phyloP scores from a whole-genome alignment of 2,329 filamentous ascomycete genomes.

The Biscogniauxia marginata region DNA sequence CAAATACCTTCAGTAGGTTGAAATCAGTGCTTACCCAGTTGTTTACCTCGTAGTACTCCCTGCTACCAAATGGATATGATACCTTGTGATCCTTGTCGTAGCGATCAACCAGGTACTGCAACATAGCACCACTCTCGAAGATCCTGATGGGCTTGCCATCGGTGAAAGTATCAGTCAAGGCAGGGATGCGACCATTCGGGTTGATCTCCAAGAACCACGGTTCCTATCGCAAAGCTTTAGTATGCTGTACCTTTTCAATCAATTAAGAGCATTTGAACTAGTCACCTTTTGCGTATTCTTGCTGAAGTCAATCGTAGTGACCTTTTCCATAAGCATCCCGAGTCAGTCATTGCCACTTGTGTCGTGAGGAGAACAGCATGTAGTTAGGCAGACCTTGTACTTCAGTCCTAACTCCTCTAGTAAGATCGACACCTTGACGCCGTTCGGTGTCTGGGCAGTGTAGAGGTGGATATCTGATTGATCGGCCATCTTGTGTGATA shows the following conservation, averaged over 20 bases:
- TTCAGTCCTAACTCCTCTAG: constrained; percentile 80
- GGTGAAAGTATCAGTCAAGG: constrained; percentile 74
- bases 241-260: too few relatives aligned
- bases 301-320: constrained; percentile 65
- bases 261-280: neutral
- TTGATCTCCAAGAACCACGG: constrained; percentile 90
- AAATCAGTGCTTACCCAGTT: constrained; percentile 61
- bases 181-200: constrained; percentile 89
- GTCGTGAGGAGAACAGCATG: too few relatives aligned
- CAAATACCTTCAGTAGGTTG: neutral
- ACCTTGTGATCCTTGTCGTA: constrained; percentile 84
- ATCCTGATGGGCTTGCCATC: constrained; percentile 72
- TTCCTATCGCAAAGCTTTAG: constrained; percentile 38
- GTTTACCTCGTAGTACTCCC: constrained; percentile 76
- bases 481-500: constrained; percentile 40
- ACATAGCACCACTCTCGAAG: constrained; percentile 81
- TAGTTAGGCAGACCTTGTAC: constrained; percentile 60
- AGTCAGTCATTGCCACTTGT: neutral
- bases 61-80: constrained; percentile 69
- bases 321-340: constrained; percentile 33
- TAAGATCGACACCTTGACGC: constrained; percentile 84
- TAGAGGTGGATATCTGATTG: constrained; percentile 74
- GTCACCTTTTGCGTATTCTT: constrained; percentile 72
- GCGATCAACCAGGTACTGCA: constrained; percentile 78
- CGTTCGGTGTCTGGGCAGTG: constrained; percentile 81